Conservation (phyloP, 1,284 basidiomycete species). For the Cystodermella granulosa region DNA sequence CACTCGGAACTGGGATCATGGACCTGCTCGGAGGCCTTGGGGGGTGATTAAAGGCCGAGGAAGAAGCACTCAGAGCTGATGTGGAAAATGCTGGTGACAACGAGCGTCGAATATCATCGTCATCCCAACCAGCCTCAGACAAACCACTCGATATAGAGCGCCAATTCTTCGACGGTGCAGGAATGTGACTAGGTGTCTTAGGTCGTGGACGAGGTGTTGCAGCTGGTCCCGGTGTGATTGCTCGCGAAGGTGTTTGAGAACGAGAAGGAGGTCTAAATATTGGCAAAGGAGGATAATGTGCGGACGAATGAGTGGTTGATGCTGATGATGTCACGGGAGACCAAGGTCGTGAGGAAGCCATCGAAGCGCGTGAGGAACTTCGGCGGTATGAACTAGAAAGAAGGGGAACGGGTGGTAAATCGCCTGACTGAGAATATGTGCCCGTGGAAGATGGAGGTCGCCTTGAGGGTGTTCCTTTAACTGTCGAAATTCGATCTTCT, state of each 20-base stretch:
- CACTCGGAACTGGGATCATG: slow-evolving; percentile 71
- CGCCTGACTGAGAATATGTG: slow-evolving; percentile 32
- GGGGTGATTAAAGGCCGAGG: slow-evolving; percentile 42
- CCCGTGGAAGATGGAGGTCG: slow-evolving; percentile 47
- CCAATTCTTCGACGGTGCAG: slow-evolving; percentile 50
- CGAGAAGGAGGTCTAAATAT: slow-evolving; percentile 44
- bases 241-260: slow-evolving; percentile 42
- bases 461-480: slow-evolving; percentile 50
- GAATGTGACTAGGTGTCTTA: slow-evolving; percentile 73
- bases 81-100: slow-evolving; percentile 58
- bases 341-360: slow-evolving; percentile 74
- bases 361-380: slow-evolving; percentile 67
- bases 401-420: slow-evolving; percentile 47
- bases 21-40: slow-evolving; percentile 76
- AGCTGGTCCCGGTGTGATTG: slow-evolving; percentile 38
- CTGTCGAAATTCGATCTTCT: slow-evolving; percentile 46
- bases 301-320: slow-evolving; percentile 63
- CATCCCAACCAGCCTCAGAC: slow-evolving; percentile 47
- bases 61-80: slow-evolving; percentile 37
- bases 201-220: slow-evolving; percentile 59
- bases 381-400: slow-evolving; percentile 48
- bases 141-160: slow-evolving; percentile 48
- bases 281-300: slow-evolving; percentile 32
- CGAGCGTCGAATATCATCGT: slow-evolving; percentile 52
- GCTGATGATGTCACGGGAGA: slow-evolving; percentile 68